phyloP scores from a whole-genome alignment of 2,329 filamentous ascomycete genomes.

The Xylogone sp. region DNA sequence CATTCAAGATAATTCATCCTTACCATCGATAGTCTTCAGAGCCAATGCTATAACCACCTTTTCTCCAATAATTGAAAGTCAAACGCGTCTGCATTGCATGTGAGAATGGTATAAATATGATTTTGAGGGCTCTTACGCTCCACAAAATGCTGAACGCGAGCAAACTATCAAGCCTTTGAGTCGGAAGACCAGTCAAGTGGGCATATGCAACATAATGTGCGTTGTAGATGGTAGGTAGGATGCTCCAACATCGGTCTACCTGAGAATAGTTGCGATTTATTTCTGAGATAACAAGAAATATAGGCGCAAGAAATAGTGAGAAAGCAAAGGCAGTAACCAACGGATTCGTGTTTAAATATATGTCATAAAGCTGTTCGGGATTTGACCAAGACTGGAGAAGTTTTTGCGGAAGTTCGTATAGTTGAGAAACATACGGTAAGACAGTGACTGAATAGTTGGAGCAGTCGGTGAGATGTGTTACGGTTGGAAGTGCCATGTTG shows the following conservation, averaged over 20 bases:
- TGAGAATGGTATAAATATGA: neutral
- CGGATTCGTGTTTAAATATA: slow-evolving; percentile 86
- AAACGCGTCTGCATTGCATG: slow-evolving; percentile 57
- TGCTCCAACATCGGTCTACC: slow-evolving; percentile 87
- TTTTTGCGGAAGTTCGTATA: slow-evolving; percentile 65
- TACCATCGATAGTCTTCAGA: slow-evolving; percentile 93
- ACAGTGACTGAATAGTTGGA: slow-evolving; percentile 73
- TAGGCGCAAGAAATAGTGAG: slow-evolving; percentile 63
- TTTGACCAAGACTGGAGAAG: slow-evolving; percentile 57
- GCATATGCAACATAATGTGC: slow-evolving; percentile 83
- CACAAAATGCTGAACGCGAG: slow-evolving; percentile 69
- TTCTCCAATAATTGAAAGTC: slow-evolving; percentile 96
- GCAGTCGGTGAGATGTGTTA: slow-evolving; percentile 70
- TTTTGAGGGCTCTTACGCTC: slow-evolving; percentile 57
- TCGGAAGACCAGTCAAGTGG: slow-evolving; percentile 66
- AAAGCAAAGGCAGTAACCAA: slow-evolving; percentile 71
- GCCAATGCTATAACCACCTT: slow-evolving; percentile 83
- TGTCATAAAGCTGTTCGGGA: slow-evolving; percentile 56
- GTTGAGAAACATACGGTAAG: slow-evolving; percentile 67
- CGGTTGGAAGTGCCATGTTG: slow-evolving; percentile 67
- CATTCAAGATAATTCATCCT: slow-evolving; percentile 6
- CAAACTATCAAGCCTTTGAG: slow-evolving; percentile 67
- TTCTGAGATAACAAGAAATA: slow-evolving; percentile 76
- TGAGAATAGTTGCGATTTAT: slow-evolving; percentile 95
- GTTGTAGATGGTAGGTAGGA: slow-evolving; percentile 84